phyloP scores from a whole-genome alignment of 345 rosid species.

The Conringia planisiliqua region DNA sequence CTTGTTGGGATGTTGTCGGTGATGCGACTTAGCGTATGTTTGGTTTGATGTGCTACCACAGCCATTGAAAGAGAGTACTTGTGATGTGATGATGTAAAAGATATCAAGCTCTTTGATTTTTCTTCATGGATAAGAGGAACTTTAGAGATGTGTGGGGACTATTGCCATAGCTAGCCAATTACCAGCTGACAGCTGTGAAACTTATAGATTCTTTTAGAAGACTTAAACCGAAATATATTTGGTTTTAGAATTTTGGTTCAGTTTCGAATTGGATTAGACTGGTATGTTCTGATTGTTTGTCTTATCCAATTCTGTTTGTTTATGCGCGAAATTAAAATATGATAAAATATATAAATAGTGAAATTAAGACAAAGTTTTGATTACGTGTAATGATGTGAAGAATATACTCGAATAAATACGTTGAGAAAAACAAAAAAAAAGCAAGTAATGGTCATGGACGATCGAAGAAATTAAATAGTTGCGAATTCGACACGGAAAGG shows the following conservation, averaged over 20 bases:
- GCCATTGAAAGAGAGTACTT: not conserved
- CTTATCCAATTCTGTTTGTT: not conserved
- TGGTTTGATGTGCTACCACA: slow-evolving; percentile 39
- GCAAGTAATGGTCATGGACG: not conserved
- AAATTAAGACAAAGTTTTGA: not conserved
- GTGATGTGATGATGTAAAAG: too few relatives aligned
- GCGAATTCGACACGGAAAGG: slow-evolving; percentile 15
- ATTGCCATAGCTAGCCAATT: not conserved
- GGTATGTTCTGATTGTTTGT: not conserved
- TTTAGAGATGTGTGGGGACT: not conserved
- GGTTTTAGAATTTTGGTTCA: not conserved
- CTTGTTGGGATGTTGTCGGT: slow-evolving; percentile 8
- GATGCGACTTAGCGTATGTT: slow-evolving; percentile 24
- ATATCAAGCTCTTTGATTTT: not conserved
- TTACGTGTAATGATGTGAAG: not conserved
- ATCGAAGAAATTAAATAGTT: not conserved
- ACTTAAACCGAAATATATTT: not conserved
- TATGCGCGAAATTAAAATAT: not conserved
- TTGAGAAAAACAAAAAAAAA: not conserved
- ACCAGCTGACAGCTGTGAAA: not conserved
- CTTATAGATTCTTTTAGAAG: too few relatives aligned
- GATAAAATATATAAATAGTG: not conserved
- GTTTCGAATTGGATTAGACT: not conserved
- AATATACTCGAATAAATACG: not conserved
- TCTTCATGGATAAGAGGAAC: not conserved